These are phyloP conservation scores for Didymella keratinophila DNA, from an alignment of 2,329 filamentous ascomycete species.

Conservation along the genomic window DNA sequence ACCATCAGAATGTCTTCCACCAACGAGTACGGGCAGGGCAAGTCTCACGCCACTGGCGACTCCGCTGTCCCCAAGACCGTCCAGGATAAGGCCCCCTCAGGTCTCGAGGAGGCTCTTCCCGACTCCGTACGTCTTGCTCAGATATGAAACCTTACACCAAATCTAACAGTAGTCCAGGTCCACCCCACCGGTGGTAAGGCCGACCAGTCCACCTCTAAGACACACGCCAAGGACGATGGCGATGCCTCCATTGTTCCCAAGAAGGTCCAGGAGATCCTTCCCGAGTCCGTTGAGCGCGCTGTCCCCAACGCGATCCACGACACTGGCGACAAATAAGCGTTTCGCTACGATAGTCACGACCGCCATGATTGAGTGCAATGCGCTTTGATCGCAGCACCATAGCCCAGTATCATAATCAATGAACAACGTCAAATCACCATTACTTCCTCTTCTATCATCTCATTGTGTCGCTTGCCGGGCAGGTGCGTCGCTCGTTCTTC, in stretches of 20 bases:
- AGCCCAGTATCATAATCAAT: slow-evolving; percentile 1
- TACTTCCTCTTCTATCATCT: neutral
- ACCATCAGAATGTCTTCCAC: slow-evolving; percentile 38
- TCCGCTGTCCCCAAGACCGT: slow-evolving; percentile 52
- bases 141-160: too few relatives aligned
- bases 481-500: neutral
- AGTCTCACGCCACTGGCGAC: slow-evolving; percentile 52
- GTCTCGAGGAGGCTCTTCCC: slow-evolving; percentile 52
- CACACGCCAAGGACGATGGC: slow-evolving; percentile 51
- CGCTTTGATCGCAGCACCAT: slow-evolving; percentile 9
- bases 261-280: slow-evolving; percentile 54
- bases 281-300: slow-evolving; percentile 55
- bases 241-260: slow-evolving; percentile 53
- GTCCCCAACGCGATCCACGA: slow-evolving; percentile 56
- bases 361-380: slow-evolving; percentile 7
- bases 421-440: neutral
- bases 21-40: slow-evolving; percentile 52
- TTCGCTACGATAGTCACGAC: neutral
- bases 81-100: slow-evolving; percentile 51
- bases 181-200: slow-evolving; percentile 50
- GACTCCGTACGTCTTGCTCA: slow-evolving; percentile 37
- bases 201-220: slow-evolving; percentile 45
- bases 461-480: neutral
- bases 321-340: slow-evolving; percentile 41
- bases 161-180: slow-evolving; percentile 29